These are phyloP conservation scores for Daldinia bambusicola DNA, from an alignment of 495 filamentous ascomycete genomes.

Conservation along the genomic window DNA sequence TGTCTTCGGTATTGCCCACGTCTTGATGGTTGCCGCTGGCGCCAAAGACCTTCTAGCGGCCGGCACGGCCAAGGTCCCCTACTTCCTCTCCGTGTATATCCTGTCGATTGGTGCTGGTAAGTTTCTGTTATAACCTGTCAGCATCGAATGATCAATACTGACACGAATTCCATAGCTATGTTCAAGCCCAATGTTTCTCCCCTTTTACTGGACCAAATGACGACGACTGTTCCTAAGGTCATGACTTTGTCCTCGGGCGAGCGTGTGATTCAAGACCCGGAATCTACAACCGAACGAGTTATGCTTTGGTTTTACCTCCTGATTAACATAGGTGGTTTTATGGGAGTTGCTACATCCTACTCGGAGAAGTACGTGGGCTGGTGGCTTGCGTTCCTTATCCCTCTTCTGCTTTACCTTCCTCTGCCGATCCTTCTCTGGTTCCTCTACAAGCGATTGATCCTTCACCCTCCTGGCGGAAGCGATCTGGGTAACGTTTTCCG, in stretches of 20 bases:
- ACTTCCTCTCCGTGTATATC: slow-evolving; percentile 67
- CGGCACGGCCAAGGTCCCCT: slow-evolving; percentile 66
- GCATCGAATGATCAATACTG: slow-evolving; percentile 1
- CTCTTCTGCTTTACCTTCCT: slow-evolving; percentile 68
- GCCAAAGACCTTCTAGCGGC: slow-evolving; percentile 66
- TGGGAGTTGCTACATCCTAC: slow-evolving; percentile 63
- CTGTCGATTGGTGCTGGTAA: slow-evolving; percentile 73
- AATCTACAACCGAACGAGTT: slow-evolving; percentile 69
- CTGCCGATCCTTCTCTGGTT: slow-evolving; percentile 64
- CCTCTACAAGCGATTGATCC: slow-evolving; percentile 63
- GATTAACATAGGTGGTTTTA: slow-evolving; percentile 73
- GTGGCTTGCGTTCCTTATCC: slow-evolving; percentile 78
- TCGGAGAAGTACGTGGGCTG: slow-evolving; percentile 69
- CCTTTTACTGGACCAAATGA: slow-evolving; percentile 67
- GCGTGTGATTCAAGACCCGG: slow-evolving; percentile 67
- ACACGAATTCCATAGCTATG: slow-evolving; percentile 51
- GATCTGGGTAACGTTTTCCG: slow-evolving; percentile 66
- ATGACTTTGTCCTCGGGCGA: slow-evolving; percentile 59
- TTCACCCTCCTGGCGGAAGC: slow-evolving; percentile 62
- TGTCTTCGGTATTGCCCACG: slow-evolving; percentile 73
- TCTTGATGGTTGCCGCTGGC: slow-evolving; percentile 70
- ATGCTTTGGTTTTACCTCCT: slow-evolving; percentile 73
- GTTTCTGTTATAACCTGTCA: slow-evolving; percentile 42
- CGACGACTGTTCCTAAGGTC: slow-evolving; percentile 57
- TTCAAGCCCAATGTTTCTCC: slow-evolving; percentile 77